Base-by-base conservation (phyloP, 1,284 basidiomycete species). In the Athelia sp. region DNA sequence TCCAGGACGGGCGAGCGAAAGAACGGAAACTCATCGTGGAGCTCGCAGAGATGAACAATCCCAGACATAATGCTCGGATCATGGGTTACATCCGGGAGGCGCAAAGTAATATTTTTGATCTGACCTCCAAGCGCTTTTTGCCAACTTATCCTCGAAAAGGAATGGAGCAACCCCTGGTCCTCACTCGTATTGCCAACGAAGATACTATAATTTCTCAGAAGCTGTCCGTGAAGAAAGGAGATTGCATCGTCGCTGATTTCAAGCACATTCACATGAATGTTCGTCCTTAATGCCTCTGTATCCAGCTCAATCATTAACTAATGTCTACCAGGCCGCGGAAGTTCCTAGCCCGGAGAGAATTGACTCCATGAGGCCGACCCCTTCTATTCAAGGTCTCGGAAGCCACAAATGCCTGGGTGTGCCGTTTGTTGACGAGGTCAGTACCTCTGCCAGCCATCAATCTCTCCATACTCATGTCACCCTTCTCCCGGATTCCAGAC, bases 21-120 rank as follows among this genome's bases (percentile, higher is more conserved):
- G 32, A 34, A n/a, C 11, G 32, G 32, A 24, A 10, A 19, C 22
- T 36, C 22, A 47, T 47, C 15, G 21, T 11, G 14, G 10, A 22
- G 46, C 34, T 47, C 15, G 31, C 46, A 9, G 9, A 17, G 24
- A 8, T 14, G 15, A 10, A 47, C 13, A 11, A 40, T 6, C n/a
- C 35, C 8, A 42, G 14, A 35, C 32, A 36, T 21, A 42, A 47
- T 9, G 4, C 35, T 35, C 35, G 24, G n/a, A 40, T 47, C 34
- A 47, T 47, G 46, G 46, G 46, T 10, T 47, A 43, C 35, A 47
- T 47, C 34, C 46, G 46, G 17, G 46, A 47, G 22, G 32, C 46
- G 17, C 46, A 47, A 42, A 47, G 46, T 47, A 6, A 14, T 29
- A 23, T 43, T 10, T 26, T 19, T 31, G 24, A n/a, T 18, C 32